These are phyloP conservation scores for Melastoma candidum DNA, from an alignment of 441 rosid genomes.

Conservation along the genomic window DNA sequence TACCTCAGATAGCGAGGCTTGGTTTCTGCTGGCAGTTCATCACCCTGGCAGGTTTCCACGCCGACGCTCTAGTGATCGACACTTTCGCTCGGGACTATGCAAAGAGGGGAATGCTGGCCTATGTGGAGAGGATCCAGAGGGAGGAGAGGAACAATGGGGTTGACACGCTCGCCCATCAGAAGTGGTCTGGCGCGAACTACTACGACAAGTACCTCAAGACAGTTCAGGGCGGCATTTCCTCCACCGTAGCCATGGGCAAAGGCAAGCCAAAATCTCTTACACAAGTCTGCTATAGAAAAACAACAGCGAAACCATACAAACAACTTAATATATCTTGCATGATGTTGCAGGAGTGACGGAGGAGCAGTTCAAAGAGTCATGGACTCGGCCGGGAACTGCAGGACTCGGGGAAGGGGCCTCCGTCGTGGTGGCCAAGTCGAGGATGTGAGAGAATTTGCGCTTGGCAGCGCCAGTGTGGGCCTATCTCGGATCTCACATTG, in stretches of 20 bases:
- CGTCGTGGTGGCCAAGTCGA: slow-evolving; percentile 62
- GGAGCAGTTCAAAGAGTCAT: slow-evolving; percentile 87
- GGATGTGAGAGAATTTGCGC: slow-evolving; percentile 43
- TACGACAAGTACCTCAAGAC: slow-evolving; percentile 83
- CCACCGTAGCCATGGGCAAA: slow-evolving; percentile 97
- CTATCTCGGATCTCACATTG: slow-evolving; percentile 4
- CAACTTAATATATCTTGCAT: neutral
- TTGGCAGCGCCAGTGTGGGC: slow-evolving; percentile 2
- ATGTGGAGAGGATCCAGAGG: slow-evolving; percentile 90
- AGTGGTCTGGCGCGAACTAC: slow-evolving; percentile 92
- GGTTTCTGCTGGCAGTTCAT: slow-evolving; percentile 96
- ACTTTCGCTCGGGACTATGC: slow-evolving; percentile 78
- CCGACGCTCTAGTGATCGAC: slow-evolving; percentile 74
- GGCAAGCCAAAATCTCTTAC: slow-evolving; percentile 29
- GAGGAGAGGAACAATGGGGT: slow-evolving; percentile 89
- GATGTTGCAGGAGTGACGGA: slow-evolving; percentile 66
- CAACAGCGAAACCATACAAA: too few relatives aligned
- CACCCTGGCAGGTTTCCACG: slow-evolving; percentile 88
- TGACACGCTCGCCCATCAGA: slow-evolving; percentile 89
- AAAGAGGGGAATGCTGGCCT: slow-evolving; percentile 78
- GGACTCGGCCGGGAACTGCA: slow-evolving; percentile 59
- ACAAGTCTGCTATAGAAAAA: neutral
- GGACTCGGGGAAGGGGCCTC: slow-evolving; percentile 35
- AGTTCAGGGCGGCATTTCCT: slow-evolving; percentile 89
- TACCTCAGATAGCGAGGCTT: slow-evolving; percentile 63